Base-by-base conservation (phyloP, 1,139 yeast genomes). In the Groenewaldozyma auringiensis region DNA sequence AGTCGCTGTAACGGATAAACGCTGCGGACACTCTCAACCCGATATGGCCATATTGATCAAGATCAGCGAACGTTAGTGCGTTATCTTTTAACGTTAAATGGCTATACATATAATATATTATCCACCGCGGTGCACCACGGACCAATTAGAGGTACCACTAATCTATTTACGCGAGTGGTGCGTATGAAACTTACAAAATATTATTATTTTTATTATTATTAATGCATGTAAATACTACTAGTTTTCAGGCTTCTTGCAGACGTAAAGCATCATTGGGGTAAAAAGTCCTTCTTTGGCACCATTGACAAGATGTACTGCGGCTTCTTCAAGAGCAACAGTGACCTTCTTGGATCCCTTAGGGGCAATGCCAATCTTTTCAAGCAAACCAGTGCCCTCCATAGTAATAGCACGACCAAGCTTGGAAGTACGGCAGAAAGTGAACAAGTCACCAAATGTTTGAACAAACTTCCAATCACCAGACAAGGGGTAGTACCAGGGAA, bases 401-500 rank as follows among this genome's bases (percentile, higher is more conserved):
- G 98, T 92, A 62, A 88, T 58, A 59, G 75, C 71, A 75, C 98
- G 85, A 61, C 98, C 99, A 16, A 86, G 44, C 56, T 69, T 74
- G 35, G 96, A 85, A 49, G 96, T 87, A 77, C 98, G 86, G 71
- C 87, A 78, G 59, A 85, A 80, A 35, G 97, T 87, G 61, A 79
- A 78, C 53, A 86, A 65, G 66, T 94, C 98, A 51, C 81, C 74
- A 25, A 86, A 53, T 45, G 82, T 72, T 71, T 89, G 96, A 48
- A 86, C 78, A 68, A 84, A 83, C 68, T 78, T 83, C 83, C 88
- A 79, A 56, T 92, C 95, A 62, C 98, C 98, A 53, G 94, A 76
- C 63, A 92, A 77, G 59, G 98, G 98, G 69, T 89, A 89, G 72
- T 84, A 92, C 99, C 99, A 92, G 57, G 99, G 99, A 55, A 92